These are phyloP conservation scores for Pelargonium cotyledonis DNA, from an alignment of 441 rosid genomes.

Conservation along the genomic window DNA sequence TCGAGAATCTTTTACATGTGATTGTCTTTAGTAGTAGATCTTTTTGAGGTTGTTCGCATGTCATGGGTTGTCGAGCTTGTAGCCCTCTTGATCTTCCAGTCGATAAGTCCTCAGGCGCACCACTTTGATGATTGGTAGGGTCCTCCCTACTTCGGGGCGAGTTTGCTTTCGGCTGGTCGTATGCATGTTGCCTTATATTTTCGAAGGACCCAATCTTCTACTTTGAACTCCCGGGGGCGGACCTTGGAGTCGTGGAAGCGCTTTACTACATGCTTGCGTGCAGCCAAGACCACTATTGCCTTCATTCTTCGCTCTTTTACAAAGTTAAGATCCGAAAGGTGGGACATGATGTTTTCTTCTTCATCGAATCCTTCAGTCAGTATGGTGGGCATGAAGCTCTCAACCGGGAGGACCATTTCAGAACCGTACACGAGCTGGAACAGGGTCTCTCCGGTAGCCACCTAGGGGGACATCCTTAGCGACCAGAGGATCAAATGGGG, in stretches of 20 bases:
- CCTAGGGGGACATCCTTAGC: not conserved
- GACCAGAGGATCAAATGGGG: not conserved
- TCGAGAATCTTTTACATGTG: too few relatives aligned
- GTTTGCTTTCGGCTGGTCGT: not conserved
- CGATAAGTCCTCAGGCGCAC: too few relatives aligned
- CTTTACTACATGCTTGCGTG: not conserved
- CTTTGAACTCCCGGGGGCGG: not conserved
- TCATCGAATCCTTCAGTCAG: not conserved
- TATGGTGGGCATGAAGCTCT: not conserved
- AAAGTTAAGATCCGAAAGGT: not conserved
- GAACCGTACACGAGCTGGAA: not conserved
- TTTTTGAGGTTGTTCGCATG: too few relatives aligned
- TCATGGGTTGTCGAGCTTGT: too few relatives aligned
- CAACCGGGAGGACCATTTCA: not conserved
- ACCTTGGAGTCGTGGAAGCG: not conserved
- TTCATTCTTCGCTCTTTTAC: not conserved
- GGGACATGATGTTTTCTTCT: not conserved
- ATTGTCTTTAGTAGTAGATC: too few relatives aligned
- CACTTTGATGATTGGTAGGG: not conserved
- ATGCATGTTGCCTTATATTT: not conserved
- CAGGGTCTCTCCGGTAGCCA: not conserved
- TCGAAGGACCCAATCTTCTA: not conserved
- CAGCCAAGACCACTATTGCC: not conserved
- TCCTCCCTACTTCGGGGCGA: not conserved
- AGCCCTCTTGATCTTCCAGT: too few relatives aligned